A percentile compares a stretch with the other conserved stretches of the same genome.
These are phyloP conservation scores for Coemansia asiatica DNA, from an alignment of 192 early-diverging fungal genomes.

Conservation along the genomic window DNA sequence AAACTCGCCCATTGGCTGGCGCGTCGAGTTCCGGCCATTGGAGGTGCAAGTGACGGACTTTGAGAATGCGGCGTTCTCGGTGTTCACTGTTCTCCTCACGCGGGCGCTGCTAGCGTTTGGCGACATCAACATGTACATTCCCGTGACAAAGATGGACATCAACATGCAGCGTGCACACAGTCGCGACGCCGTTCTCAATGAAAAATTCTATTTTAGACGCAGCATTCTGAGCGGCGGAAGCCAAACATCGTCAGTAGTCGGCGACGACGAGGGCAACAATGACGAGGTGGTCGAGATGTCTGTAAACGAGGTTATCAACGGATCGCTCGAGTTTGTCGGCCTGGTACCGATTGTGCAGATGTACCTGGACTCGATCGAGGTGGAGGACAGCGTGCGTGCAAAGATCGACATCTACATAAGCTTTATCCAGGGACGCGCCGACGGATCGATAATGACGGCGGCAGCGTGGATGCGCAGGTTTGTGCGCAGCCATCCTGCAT, in stretches of 20 bases:
- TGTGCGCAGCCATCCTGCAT: conserved; percentile 80
- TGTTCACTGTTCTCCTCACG: conserved; percentile 91
- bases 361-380: conserved; percentile 76
- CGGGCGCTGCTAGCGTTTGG: conserved; percentile 79
- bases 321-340: conserved; percentile 75
- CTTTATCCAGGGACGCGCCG: conserved; percentile 77
- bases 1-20: conserved; percentile 90
- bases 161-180: conserved; percentile 90
- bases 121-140: conserved; percentile 93
- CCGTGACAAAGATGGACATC: conserved; percentile 90
- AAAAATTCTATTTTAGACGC: conserved; percentile 91
- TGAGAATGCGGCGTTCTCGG: conserved; percentile 93
- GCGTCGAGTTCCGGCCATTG: conserved; percentile 96
- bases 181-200: conserved; percentile 74
- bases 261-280: conserved; percentile 3
- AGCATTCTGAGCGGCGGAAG: conserved; percentile 58
- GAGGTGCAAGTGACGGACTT: conserved; percentile 96
- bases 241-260: neutral
- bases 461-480: conserved; percentile 91
- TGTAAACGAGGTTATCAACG: conserved; percentile 92
- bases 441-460: conserved; percentile 80
- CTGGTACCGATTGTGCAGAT: conserved; percentile 79
- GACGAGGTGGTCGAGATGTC: conserved; percentile 73
- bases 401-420: conserved; percentile 73
- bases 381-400: conserved; percentile 68